Evolutionary conservation across 371 early-diverging fungal genomes (phyloP).

Genomic region (Phascolomyces articulosus): DNA sequence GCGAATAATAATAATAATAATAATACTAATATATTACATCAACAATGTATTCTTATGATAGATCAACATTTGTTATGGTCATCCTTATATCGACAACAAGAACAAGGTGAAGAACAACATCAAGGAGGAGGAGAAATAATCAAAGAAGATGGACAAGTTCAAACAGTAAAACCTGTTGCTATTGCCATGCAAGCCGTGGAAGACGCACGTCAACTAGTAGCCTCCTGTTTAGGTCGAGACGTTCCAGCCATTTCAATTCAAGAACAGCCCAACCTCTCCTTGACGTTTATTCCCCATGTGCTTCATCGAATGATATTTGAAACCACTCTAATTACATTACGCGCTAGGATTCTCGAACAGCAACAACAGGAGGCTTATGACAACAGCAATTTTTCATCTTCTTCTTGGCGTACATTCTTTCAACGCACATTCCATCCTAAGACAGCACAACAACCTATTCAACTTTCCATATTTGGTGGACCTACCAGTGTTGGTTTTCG

Average conservation of each 20-base stretch:
- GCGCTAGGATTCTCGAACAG: slow-evolving; percentile 41
- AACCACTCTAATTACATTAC: slow-evolving; percentile 61
- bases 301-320: slow-evolving; percentile 73
- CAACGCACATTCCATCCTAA: background rate
- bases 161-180: slow-evolving; percentile 59
- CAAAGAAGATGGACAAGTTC: slow-evolving; percentile 46
- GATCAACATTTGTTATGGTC: slow-evolving; percentile 68
- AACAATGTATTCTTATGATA: slow-evolving; percentile 6
- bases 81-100: slow-evolving; percentile 22
- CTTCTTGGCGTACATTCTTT: background rate
- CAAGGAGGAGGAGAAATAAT: background rate
- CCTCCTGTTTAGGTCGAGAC: slow-evolving; percentile 24
- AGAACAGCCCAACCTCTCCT: slow-evolving; percentile 29
- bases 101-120: background rate
- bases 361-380: slow-evolving; percentile 4
- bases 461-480: slow-evolving; percentile 36
- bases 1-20: background rate
- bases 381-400: slow-evolving; percentile 33
- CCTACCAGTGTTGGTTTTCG: slow-evolving; percentile 44
- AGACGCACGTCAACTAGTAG: slow-evolving; percentile 63
- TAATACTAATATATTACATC: background rate
- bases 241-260: slow-evolving; percentile 29
- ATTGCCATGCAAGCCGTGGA: slow-evolving; percentile 65
- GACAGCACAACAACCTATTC: slow-evolving; percentile 6
- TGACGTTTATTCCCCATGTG: slow-evolving; percentile 65